phyloP scores from a whole-genome alignment of 2,329 filamentous ascomycete species.

The Pseudogymnoascus sp. region DNA sequence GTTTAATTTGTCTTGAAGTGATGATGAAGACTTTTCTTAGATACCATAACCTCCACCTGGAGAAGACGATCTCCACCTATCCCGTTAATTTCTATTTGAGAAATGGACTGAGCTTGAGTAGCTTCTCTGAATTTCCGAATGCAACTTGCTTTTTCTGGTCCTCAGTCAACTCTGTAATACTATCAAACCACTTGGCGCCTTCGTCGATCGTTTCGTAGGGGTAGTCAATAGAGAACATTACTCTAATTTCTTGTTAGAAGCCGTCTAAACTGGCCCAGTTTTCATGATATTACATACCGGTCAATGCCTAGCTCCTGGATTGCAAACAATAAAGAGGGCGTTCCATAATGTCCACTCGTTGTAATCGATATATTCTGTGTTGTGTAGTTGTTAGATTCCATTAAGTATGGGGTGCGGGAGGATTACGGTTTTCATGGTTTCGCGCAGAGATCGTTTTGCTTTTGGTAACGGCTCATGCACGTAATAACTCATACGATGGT shows the following conservation, averaged over 20 bases:
- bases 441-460: not conserved
- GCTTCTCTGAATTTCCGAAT: conserved; percentile 35
- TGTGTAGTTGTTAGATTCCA: conserved; percentile 21
- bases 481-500: conserved; percentile 39
- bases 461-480: not conserved
- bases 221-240: conserved; percentile 47
- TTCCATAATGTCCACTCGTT: conserved; percentile 49
- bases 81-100: not conserved
- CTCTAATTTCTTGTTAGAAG: conserved; percentile 21
- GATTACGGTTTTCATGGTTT: not conserved
- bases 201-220: conserved; percentile 41
- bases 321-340: conserved; percentile 42
- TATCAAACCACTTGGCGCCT: conserved; percentile 35
- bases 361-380: conserved; percentile 52
- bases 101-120: conserved; percentile 28
- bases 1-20: not conserved
- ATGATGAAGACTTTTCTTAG: not conserved
- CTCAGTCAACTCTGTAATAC: conserved; percentile 29
- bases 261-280: not conserved
- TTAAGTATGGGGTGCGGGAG: not conserved
- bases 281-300: not conserved
- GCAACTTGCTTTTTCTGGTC: conserved; percentile 33
- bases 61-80: not conserved
- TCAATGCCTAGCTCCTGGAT: conserved; percentile 41
- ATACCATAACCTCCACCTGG: not conserved